Evolutionary conservation across 2,329 filamentous ascomycete genomes (phyloP), one percentile per base, ranked within the genome.

Genomic region (Drechslerella dactyloides): DNA sequence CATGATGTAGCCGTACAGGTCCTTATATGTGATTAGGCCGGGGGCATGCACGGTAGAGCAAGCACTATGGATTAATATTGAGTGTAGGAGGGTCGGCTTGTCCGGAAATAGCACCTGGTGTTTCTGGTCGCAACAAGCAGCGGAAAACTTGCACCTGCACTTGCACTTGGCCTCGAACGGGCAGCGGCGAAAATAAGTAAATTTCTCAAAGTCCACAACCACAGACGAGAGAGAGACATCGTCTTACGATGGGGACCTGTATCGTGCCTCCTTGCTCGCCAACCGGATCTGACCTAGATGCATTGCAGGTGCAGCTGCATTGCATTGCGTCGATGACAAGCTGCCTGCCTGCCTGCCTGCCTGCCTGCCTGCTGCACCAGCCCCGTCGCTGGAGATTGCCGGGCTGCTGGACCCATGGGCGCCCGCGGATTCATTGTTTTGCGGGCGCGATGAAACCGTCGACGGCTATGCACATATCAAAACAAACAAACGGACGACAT

Each of bases 261-360:
- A 59, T 59, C 63, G 66, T n/a, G n/a, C 59, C 48, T 64, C 66
- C 37, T 54, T 70, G 33, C 66, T 64, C 37, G 58, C 66, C 66
- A 70, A 70, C 66, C 66, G 66, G 66, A 70, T 64, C 57, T 59
- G 66, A 70, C 59, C 58, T 70, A 70, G 66, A 70, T 56, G 59
- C 66, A 70, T 42, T 42, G 11, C 13, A 13, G n/a, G 11, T 42
- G 37, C 37, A 42, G 11, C 37, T 42, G 37, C 37, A 42, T 42
- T 42, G 37, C 37, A 42, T 69, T 53, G 50, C 50, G 24, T 57
- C 66, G 60, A 55, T 64, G 60, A 64, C 60, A 64, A 62, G 48
- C 44, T 51, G 44, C 13, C 33, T 37, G 33, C 33, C 33, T 7
- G 33, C 33, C 33, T 37, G 33, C 33, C 7, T 13, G 13, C 4